Percentiles rank a stretch among this genome's conserved stretches.
Evolutionary conservation across 2,329 filamentous ascomycete species (phyloP).

Genomic region (Cladobotryum mycophilum): DNA sequence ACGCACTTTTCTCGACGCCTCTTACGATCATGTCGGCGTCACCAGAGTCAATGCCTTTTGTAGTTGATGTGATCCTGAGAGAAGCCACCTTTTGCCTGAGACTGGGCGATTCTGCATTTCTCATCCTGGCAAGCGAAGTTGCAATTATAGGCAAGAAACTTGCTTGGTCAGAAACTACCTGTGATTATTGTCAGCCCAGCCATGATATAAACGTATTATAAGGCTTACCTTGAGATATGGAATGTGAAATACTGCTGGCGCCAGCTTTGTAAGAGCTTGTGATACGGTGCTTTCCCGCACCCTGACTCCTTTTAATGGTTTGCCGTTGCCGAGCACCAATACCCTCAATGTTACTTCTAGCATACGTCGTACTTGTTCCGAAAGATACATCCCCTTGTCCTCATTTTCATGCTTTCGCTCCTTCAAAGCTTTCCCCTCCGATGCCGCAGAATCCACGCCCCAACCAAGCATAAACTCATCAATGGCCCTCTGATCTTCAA

Average conservation of each 20-base stretch:
- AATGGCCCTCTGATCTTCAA: slow-evolving; percentile 22
- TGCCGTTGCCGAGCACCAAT: slow-evolving; percentile 21
- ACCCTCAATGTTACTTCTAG: slow-evolving; percentile 20
- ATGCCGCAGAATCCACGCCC: slow-evolving; percentile 4
- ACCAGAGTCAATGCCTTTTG: neutral
- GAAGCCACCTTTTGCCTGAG: slow-evolving; percentile 24
- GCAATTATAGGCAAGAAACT: slow-evolving; percentile 23
- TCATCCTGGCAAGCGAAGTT: slow-evolving; percentile 27
- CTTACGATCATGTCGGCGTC: neutral
- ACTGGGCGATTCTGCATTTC: slow-evolving; percentile 27
- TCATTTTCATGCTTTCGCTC: neutral
- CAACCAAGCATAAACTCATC: slow-evolving; percentile 23
- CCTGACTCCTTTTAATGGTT: slow-evolving; percentile 17
- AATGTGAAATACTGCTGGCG: slow-evolving; percentile 32
- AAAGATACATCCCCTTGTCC: neutral
- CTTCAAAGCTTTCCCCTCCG: neutral
- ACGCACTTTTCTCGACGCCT: slow-evolving; percentile 17
- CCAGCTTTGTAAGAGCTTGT: slow-evolving; percentile 22
- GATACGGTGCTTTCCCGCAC: slow-evolving; percentile 12
- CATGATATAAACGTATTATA: neutral
- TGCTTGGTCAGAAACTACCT: slow-evolving; percentile 23
- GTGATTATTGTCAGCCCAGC: slow-evolving; percentile 6
- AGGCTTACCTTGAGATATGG: slow-evolving; percentile 28
- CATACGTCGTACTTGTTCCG: neutral
- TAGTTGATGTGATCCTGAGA: neutral